These are phyloP conservation scores for Sarocladiaceae sp. DNA, from an alignment of 2,329 filamentous ascomycete species.

Conservation along the genomic window DNA sequence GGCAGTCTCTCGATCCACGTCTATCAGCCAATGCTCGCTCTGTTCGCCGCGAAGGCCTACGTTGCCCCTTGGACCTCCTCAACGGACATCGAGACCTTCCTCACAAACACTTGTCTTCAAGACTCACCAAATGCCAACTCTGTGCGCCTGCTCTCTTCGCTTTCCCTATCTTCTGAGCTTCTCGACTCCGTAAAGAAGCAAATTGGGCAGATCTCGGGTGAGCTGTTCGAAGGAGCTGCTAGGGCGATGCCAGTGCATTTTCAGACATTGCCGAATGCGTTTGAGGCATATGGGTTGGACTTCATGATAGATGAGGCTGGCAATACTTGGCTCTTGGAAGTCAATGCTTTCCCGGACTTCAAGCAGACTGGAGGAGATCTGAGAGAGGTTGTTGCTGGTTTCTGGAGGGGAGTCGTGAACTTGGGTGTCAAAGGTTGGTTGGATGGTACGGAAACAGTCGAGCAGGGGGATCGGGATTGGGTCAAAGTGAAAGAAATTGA, in stretches of 20 bases:
- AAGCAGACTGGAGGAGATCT: slow-evolving; percentile 84
- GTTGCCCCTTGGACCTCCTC: slow-evolving; percentile 52
- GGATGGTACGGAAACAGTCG: slow-evolving; percentile 22
- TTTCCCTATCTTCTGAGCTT: slow-evolving; percentile 46
- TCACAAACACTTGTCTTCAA: slow-evolving; percentile 96
- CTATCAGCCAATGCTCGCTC: slow-evolving; percentile 85
- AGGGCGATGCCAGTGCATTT: slow-evolving; percentile 85
- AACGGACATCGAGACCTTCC: slow-evolving; percentile 63
- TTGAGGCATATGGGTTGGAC: slow-evolving; percentile 89
- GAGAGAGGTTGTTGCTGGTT: slow-evolving; percentile 63
- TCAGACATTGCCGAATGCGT: slow-evolving; percentile 80
- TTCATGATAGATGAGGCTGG: slow-evolving; percentile 72
- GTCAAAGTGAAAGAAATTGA: slow-evolving; percentile 50
- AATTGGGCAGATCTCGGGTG: slow-evolving; percentile 68
- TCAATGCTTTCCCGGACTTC: slow-evolving; percentile 97
- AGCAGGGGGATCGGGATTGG: slow-evolving; percentile 34
- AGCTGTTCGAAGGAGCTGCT: slow-evolving; percentile 83
- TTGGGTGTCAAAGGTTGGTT: slow-evolving; percentile 68
- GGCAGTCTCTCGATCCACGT: slow-evolving; percentile 80
- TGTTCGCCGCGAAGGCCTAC: slow-evolving; percentile 80
- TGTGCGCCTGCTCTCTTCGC: slow-evolving; percentile 71
- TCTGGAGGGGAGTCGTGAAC: slow-evolving; percentile 73
- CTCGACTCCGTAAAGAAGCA: slow-evolving; percentile 66
- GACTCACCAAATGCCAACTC: slow-evolving; percentile 53
- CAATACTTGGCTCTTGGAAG: slow-evolving; percentile 70